Evolutionary conservation across 2,329 filamentous ascomycete genomes (phyloP), one percentile per base, ranked within the genome.

Genomic region (Pseudogymnoascus sp.): DNA sequence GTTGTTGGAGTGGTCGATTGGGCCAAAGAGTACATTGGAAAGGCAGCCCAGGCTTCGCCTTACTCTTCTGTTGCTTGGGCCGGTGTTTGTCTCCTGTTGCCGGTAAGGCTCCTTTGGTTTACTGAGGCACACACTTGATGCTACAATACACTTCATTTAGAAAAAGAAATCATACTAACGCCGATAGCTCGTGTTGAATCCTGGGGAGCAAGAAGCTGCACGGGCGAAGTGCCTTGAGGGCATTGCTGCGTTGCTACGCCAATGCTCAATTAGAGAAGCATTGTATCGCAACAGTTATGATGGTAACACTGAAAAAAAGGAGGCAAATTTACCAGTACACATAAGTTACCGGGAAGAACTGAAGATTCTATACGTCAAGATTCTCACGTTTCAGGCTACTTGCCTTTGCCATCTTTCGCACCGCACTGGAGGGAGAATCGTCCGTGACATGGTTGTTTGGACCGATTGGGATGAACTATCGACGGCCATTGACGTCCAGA

Each of bases 1-100:
- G 64, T 68, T 12, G 40, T 68, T 33, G 62, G 62, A 8, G 61
- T 66, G 10, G 61, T 69, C 41, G 37, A 61, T 6, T 63, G 43
- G 63, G 66, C 64, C 12, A 62, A 69, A 28, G 26, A 63, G 7
- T 69, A 67, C 59, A 63, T 69, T 37, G 14, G n/a, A 3, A 31
- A 38, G 28, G 64, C 66, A 7, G 5, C 64, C 7, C 63, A 40
- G 31, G 40, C 62, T 3, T 66, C 65, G 38, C 63, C 65, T 11
- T 66, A 64, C 38, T 61, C 65, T 7, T 65, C 67, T 4, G 60
- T 67, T 28, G 67, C 66, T 7, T 68, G 67, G 66, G 46, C 59
- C 43, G 67, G 66, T 11, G 59, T 68, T 16, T 63, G 64, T 33
- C 31, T 67, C 11, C 41, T 67, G 4, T 53, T 65, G 4, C 33